Evolutionary conservation across 257 asterid genomes (phyloP).

Genomic region (Capsicum pubescens): DNA sequence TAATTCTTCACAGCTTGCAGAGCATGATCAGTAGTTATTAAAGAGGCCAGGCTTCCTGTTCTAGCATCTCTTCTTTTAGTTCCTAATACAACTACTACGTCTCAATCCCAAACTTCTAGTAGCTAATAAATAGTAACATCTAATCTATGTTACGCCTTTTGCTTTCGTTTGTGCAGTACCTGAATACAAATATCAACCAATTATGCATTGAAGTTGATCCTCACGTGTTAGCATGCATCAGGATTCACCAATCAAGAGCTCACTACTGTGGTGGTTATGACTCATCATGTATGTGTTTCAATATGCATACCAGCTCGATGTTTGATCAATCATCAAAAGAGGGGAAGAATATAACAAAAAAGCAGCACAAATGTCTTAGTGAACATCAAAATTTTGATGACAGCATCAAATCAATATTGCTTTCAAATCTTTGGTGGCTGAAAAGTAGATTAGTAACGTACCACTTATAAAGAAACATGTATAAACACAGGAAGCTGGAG

Average conservation of each 20-base stretch:
- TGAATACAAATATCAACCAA: neutral
- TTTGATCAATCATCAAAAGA: neutral
- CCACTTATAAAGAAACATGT: neutral
- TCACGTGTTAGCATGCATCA: neutral
- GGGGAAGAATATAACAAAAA: neutral
- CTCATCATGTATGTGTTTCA: neutral
- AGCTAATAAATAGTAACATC: neutral
- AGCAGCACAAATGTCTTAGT: neutral
- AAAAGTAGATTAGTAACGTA: neutral
- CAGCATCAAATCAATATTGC: neutral
- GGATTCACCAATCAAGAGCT: neutral
- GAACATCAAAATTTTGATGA: neutral
- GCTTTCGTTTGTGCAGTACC: constrained; percentile 6
- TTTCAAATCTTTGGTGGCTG: neutral
- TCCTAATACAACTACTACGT: neutral
- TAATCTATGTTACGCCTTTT: neutral
- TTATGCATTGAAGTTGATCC: constrained; percentile 14
- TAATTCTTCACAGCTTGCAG: neutral
- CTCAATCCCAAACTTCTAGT: neutral
- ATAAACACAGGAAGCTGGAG: constrained; percentile 10
- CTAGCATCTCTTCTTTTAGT: neutral
- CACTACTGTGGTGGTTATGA: neutral
- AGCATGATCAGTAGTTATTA: neutral
- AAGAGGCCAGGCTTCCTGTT: neutral
- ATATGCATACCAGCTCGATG: neutral